A percentile compares a stretch with the other conserved stretches of the same genome.
Conservation (phyloP, 1,284 basidiomycete genomes). For the Pseudozyma sp. region DNA sequence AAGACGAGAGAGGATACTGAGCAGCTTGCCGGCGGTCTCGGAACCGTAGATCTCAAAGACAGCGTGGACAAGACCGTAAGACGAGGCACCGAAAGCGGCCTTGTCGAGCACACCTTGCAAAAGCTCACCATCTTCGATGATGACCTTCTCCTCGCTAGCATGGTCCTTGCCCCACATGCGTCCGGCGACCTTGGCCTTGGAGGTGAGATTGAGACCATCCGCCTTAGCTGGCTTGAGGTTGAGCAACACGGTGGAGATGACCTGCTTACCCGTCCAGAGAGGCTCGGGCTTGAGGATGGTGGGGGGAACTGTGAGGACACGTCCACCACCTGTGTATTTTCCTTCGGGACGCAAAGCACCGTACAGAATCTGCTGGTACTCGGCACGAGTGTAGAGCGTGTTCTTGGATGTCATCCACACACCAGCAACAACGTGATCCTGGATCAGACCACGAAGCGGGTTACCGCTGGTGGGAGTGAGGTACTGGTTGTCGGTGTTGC, state of each 20-base stretch:
- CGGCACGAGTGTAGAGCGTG: constrained; percentile 91
- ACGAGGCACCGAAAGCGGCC: constrained; percentile 94
- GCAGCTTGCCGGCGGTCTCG: constrained; percentile 86
- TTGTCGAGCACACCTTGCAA: constrained; percentile 95
- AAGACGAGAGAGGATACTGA: constrained; percentile 90
- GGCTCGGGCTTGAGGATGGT: constrained; percentile 90
- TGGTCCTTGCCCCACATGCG: constrained; percentile 77
- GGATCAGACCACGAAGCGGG: constrained; percentile 95
- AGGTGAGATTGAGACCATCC: constrained; percentile 85
- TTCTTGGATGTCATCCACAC: constrained; percentile 99
- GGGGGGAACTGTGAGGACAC: constrained; percentile 86
- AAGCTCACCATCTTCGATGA: constrained; percentile 93
- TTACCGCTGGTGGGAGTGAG: constrained; percentile 97
- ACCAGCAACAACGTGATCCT: constrained; percentile 98
- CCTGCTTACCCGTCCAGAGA: constrained; percentile 98
- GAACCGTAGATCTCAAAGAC: constrained; percentile 99
- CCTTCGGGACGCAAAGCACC: constrained; percentile 93
- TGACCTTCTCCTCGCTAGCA: constrained; percentile 82
- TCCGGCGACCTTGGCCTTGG: constrained; percentile 87
- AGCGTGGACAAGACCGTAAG: constrained; percentile 96
- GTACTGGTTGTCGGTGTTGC: constrained; percentile 99
- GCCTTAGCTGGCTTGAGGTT: constrained; percentile 89
- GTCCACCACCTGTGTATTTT: constrained; percentile 76
- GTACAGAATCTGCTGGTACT: constrained; percentile 96
- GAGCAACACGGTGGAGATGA: constrained; percentile 75